phyloP scores from a whole-genome alignment of 345 rosid genomes.

The Fremontodendron californicum region DNA sequence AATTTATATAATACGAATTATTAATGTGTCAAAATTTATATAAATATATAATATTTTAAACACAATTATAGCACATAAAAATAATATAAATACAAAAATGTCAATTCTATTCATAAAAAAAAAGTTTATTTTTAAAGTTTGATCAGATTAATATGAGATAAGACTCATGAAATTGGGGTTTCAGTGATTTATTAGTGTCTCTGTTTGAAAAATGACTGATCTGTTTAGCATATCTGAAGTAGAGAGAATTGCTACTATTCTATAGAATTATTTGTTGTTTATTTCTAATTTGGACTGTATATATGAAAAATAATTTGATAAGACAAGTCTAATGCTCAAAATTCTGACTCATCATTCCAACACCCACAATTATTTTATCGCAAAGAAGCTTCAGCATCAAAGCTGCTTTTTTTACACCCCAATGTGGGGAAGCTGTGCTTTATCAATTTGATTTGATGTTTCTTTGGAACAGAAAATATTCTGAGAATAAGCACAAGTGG shows the following conservation, averaged over 20 bases:
- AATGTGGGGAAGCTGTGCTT: conserved; percentile 23
- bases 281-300: conserved; percentile 11
- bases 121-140: neutral
- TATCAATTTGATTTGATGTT: neutral
- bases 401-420: conserved; percentile 28
- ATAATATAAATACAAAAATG: too few relatives aligned
- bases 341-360: conserved; percentile 33
- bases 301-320: conserved; percentile 17
- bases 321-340: conserved; percentile 24
- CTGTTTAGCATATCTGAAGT: neutral
- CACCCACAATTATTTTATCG: conserved; percentile 33
- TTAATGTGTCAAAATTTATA: too few relatives aligned
- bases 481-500: conserved; percentile 34
- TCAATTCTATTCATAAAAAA: too few relatives aligned
- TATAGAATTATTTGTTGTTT: neutral
- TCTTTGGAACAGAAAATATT: conserved; percentile 25
- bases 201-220: neutral
- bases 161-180: neutral
- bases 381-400: conserved; percentile 30
- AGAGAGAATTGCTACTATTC: neutral
- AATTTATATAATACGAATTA: too few relatives aligned
- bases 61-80: too few relatives aligned
- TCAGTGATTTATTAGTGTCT: neutral
- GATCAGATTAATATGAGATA: neutral
- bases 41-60: too few relatives aligned